Conservation (phyloP, 1,284 basidiomycete species). For the Melampsora americana region DNA sequence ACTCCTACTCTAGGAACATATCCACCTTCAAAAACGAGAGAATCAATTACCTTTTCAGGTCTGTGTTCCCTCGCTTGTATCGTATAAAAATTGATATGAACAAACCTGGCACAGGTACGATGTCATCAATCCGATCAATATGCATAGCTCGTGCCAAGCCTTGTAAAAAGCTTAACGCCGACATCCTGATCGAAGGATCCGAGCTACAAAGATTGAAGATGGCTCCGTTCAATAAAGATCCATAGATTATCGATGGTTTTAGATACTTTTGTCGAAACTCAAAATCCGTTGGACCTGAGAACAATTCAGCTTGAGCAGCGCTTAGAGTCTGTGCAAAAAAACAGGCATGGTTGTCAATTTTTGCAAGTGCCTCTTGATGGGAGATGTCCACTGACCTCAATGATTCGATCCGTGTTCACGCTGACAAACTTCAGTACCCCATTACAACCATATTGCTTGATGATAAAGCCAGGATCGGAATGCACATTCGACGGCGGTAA, state of each 20-base stretch:
- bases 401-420: conserved; percentile 42
- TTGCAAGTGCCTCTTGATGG: not conserved
- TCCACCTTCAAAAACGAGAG: conserved; percentile 59
- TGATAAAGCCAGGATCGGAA: conserved; percentile 36
- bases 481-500: conserved; percentile 55
- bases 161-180: conserved; percentile 39
- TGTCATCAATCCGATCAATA: conserved; percentile 35
- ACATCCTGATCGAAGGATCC: conserved; percentile 35
- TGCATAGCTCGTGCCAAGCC: conserved; percentile 26
- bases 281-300: conserved; percentile 20
- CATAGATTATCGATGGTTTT: conserved; percentile 33
- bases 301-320: conserved; percentile 29
- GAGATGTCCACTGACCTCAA: conserved; percentile 26
- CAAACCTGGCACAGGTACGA: conserved; percentile 33
- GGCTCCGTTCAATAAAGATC: conserved; percentile 37
- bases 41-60: not conserved
- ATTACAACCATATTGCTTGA: conserved; percentile 38
- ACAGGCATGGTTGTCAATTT: too few relatives aligned
- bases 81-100: not conserved
- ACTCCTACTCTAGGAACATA: conserved; percentile 70
- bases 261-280: conserved; percentile 33
- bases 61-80: not conserved
- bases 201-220: conserved; percentile 41
- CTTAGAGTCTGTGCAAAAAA: conserved; percentile 11
- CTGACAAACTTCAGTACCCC: conserved; percentile 38